Percentiles rank a stretch among this genome's conserved stretches.
These are phyloP conservation scores for Aspergillus fischeri DNA, from an alignment of 2,329 filamentous ascomycete genomes.

Conservation along the genomic window DNA sequence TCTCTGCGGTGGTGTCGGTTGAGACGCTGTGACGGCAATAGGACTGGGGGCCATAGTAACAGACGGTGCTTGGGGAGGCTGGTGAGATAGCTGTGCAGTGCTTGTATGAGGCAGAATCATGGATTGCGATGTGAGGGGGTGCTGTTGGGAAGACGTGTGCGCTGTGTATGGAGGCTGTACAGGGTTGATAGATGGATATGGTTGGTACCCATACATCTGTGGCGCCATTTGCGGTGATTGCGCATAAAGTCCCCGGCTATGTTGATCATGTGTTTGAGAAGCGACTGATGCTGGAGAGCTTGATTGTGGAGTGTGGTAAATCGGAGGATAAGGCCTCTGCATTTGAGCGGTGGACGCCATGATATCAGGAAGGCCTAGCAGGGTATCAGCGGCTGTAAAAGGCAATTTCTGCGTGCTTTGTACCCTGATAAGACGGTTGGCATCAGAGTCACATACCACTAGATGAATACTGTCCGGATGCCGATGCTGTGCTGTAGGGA, in stretches of 20 bases:
- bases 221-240: conserved; percentile 77
- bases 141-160: conserved; percentile 52
- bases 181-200: conserved; percentile 50
- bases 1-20: conserved; percentile 32
- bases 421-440: background rate
- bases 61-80: conserved; percentile 38
- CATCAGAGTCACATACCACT: conserved; percentile 60
- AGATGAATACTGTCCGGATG: conserved; percentile 78
- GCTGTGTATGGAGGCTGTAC: conserved; percentile 55
- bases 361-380: conserved; percentile 67
- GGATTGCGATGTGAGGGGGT: conserved; percentile 53
- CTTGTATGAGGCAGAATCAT: conserved; percentile 49
- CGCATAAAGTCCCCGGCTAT: conserved; percentile 75
- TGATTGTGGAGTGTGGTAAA: conserved; percentile 93
- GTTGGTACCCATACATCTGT: conserved; percentile 74
- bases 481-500: conserved; percentile 77
- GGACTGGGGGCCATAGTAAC: conserved; percentile 63
- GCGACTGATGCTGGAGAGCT: conserved; percentile 92
- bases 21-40: conserved; percentile 43
- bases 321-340: conserved; percentile 75
- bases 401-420: conserved; percentile 52
- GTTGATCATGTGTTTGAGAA: conserved; percentile 84
- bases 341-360: conserved; percentile 64
- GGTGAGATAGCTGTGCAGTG: conserved; percentile 41
- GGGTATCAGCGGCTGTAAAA: conserved; percentile 57